Conservation (phyloP, 805 yeast species). For the Lipomyces kockii region DNA sequence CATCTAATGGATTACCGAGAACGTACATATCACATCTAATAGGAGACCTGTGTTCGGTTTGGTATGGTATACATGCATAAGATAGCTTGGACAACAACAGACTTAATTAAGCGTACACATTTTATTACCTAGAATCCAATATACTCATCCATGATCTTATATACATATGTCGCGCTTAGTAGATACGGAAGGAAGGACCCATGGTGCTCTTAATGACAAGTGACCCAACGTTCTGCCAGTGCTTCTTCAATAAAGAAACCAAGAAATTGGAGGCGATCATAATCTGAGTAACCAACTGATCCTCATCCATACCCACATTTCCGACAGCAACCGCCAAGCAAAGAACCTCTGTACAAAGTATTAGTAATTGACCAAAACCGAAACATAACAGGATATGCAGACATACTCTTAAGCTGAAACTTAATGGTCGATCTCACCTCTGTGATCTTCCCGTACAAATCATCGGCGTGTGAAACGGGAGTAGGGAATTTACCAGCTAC, state of each 20-base stretch:
- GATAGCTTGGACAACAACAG: neutral
- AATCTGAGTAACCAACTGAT: conserved; percentile 93
- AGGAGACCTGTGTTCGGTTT: too few relatives aligned
- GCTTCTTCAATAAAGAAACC: conserved; percentile 98
- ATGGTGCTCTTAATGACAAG: conserved; percentile 97
- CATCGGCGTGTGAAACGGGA: conserved; percentile 99
- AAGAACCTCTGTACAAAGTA: conserved; percentile 69
- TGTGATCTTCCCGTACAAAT: conserved; percentile 90
- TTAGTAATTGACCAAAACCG: neutral
- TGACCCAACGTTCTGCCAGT: conserved; percentile 99
- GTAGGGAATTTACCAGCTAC: conserved; percentile 99
- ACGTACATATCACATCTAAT: too few relatives aligned
- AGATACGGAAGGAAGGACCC: conserved; percentile 99
- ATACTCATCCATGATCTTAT: conserved; percentile 4
- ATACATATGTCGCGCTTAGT: conserved; percentile 58
- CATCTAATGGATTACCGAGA: too few relatives aligned
- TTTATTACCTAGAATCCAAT: neutral
- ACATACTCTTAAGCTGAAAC: conserved; percentile 88
- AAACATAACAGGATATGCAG: neutral
- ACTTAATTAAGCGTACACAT: neutral
- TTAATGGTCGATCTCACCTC: conserved; percentile 99
- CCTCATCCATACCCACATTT: conserved; percentile 99
- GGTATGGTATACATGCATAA: too few relatives aligned
- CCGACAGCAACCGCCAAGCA: conserved; percentile 99
- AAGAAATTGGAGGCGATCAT: conserved; percentile 99